These are phyloP conservation scores for Spathaspora jeffriesii DNA, from an alignment of 1,139 yeast genomes.

Conservation along the genomic window DNA sequence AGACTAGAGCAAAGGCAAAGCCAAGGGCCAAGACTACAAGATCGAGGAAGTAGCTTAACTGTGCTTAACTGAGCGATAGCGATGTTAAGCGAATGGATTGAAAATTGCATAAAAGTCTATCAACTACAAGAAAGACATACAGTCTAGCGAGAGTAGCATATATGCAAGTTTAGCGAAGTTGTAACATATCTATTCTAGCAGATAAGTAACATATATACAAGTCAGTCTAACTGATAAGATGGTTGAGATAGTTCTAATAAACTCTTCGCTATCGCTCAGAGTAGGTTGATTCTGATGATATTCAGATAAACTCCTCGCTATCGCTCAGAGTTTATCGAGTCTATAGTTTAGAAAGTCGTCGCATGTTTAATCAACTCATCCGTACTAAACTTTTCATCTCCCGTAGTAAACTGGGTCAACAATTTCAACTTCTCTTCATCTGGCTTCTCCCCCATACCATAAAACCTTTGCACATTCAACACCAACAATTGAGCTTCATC, in stretches of 20 bases:
- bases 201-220: not conserved
- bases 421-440: constrained; percentile 58
- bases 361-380: constrained; percentile 71
- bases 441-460: constrained; percentile 26
- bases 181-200: too few relatives aligned
- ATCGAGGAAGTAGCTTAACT: constrained; percentile 1
- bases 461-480: constrained; percentile 84
- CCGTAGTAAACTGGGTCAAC: constrained; percentile 68
- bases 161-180: too few relatives aligned
- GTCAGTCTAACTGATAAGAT: too few relatives aligned
- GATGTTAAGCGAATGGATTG: constrained; percentile 2
- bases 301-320: too few relatives aligned
- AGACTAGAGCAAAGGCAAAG: constrained; percentile 2
- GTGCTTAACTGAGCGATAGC: too few relatives aligned
- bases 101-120: not conserved
- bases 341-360: constrained; percentile 43
- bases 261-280: too few relatives aligned
- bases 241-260: too few relatives aligned
- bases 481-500: constrained; percentile 81
- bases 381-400: constrained; percentile 62
- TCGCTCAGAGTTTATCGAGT: too few relatives aligned
- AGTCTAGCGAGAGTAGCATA: too few relatives aligned
- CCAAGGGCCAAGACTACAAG: constrained; percentile 11
- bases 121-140: not conserved
- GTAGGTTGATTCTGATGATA: too few relatives aligned